Percentiles rank a stretch among this genome's conserved stretches.
Conservation (phyloP, 768 basidiomycete genomes). For the Boletus edulis region DNA sequence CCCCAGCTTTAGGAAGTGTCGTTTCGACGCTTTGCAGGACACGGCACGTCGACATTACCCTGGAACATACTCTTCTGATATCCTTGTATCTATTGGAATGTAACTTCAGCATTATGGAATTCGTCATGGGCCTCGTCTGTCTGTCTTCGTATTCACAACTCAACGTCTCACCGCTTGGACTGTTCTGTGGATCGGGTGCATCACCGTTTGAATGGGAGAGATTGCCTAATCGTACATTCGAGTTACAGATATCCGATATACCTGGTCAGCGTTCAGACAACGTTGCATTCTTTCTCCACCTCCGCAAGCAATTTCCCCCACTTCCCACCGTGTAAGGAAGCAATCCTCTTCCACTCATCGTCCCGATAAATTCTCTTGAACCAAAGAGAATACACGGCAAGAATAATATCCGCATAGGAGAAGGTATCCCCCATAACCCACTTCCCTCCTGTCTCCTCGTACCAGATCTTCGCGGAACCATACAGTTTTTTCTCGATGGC, state of each 20-base stretch:
- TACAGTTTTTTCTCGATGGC: constrained; percentile 12
- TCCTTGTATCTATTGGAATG: background rate
- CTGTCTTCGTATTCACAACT: background rate
- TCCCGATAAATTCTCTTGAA: constrained; percentile 16
- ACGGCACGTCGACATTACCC: constrained; percentile 61
- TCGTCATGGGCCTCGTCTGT: too few species aligned
- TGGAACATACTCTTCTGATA: constrained; percentile 42
- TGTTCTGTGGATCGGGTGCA: too few species aligned
- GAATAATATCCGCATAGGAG: constrained; percentile 32
- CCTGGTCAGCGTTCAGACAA: background rate
- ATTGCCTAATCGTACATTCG: background rate
- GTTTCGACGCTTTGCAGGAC: constrained; percentile 49
- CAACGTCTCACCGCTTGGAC: too few species aligned
- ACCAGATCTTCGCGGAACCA: constrained; percentile 14
- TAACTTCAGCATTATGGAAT: too few species aligned
- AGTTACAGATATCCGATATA: background rate
- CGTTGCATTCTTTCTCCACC: constrained; percentile 27
- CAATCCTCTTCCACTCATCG: constrained; percentile 28
- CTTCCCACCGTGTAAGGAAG: constrained; percentile 23
- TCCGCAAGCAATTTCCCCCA: constrained; percentile 26
- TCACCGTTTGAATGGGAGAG: too few species aligned
- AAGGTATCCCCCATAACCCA: constrained; percentile 32
- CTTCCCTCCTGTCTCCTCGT: constrained; percentile 23
- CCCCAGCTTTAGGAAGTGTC: constrained; percentile 66
- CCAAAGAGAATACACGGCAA: constrained; percentile 15